Conservation (phyloP, 441 rosid species). For the Geranium incanum region DNA sequence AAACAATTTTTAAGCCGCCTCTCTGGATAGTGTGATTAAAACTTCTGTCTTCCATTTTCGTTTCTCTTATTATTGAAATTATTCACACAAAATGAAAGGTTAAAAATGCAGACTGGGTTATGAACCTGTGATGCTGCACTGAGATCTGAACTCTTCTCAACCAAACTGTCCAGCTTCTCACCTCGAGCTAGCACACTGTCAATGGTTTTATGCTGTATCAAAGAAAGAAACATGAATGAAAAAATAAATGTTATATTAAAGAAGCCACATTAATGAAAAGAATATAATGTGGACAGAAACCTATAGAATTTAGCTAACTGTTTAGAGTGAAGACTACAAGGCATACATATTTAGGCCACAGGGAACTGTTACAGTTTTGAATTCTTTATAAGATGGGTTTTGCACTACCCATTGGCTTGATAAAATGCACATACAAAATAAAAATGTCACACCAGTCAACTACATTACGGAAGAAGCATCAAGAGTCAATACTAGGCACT, state of each 20-base stretch:
- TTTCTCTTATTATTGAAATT: background rate
- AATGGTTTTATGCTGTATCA: constrained; percentile 75
- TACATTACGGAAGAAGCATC: too few relatives aligned
- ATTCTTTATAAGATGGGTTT: too few relatives aligned
- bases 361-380: too few relatives aligned
- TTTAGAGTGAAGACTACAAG: background rate
- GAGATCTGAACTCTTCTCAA: constrained; percentile 89
- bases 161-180: constrained; percentile 80
- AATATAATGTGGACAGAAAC: background rate
- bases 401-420: too few relatives aligned
- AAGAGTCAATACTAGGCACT: too few relatives aligned
- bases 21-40: background rate
- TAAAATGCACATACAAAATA: too few relatives aligned
- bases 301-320: background rate
- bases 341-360: background rate
- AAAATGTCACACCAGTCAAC: too few relatives aligned
- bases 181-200: constrained; percentile 92
- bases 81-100: background rate
- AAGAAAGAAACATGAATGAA: constrained; percentile 16
- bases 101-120: background rate
- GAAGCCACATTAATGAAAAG: background rate
- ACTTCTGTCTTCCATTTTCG: background rate
- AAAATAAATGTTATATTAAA: too few relatives aligned
- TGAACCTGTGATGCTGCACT: constrained; percentile 95
- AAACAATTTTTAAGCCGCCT: background rate